Evolutionary conservation across 2,329 filamentous ascomycete genomes (phyloP).

Genomic region (Trichoderma sp.): DNA sequence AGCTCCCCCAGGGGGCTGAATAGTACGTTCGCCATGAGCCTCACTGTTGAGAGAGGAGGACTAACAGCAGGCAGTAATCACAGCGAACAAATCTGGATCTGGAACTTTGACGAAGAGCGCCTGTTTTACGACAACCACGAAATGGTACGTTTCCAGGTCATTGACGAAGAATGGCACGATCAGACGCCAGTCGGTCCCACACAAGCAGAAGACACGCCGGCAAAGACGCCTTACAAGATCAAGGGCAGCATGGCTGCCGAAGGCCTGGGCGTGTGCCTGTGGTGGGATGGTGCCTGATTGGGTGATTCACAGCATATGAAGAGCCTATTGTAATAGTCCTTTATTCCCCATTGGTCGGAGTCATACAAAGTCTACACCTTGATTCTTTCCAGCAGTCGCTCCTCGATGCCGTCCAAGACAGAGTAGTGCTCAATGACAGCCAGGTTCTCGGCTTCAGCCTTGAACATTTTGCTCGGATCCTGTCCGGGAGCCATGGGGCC

Average conservation of each 20-base stretch:
- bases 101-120: constrained; percentile 71
- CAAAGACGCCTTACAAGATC: constrained; percentile 72
- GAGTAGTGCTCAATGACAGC: constrained; percentile 94
- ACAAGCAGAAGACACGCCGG: constrained; percentile 61
- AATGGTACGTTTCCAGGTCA: constrained; percentile 81
- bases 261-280: constrained; percentile 64
- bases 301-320: constrained; percentile 31
- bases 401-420: constrained; percentile 84
- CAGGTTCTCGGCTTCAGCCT: constrained; percentile 89
- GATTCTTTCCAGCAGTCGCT: constrained; percentile 69
- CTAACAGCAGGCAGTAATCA: constrained; percentile 58
- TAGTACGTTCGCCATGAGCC: constrained; percentile 61
- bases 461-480: constrained; percentile 94
- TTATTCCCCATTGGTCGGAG: constrained; percentile 28
- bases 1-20: constrained; percentile 73
- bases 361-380: constrained; percentile 40
- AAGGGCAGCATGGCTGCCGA: constrained; percentile 65
- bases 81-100: constrained; percentile 80
- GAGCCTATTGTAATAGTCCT: constrained; percentile 34
- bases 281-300: constrained; percentile 56
- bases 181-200: constrained; percentile 72
- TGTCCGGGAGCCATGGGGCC: constrained; percentile 77
- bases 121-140: constrained; percentile 91
- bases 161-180: constrained; percentile 89
- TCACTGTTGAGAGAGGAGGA: background rate